Percentiles rank a stretch among this genome's conserved stretches.
phyloP scores from a whole-genome alignment of 2,329 filamentous ascomycete genomes.

The Cryphonectria nitschkei region DNA sequence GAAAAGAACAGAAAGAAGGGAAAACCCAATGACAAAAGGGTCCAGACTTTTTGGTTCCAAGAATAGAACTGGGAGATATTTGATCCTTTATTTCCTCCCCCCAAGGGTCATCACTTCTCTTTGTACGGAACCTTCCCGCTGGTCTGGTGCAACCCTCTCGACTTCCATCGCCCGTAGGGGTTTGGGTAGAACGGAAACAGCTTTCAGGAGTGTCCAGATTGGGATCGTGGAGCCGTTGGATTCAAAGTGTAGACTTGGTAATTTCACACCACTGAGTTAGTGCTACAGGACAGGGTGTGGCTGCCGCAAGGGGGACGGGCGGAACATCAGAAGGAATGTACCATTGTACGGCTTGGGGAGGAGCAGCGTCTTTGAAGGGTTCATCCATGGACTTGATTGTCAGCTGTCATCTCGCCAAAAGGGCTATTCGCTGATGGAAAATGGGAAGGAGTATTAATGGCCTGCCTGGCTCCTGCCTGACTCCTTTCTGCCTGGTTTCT shows the following conservation, averaged over 20 bases:
- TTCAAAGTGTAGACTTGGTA: not conserved
- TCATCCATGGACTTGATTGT: not conserved
- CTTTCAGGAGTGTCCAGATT: not conserved
- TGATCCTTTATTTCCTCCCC: no score
- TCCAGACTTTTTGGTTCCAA: not conserved
- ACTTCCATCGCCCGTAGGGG: not conserved
- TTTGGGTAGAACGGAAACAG: not conserved
- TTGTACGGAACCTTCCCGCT: not conserved
- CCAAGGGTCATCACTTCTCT: not conserved
- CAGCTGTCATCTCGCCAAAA: constrained; percentile 6
- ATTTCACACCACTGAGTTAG: not conserved
- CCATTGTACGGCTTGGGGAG: not conserved
- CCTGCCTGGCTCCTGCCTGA: not conserved
- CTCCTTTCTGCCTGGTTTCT: not conserved
- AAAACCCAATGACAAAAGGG: not conserved
- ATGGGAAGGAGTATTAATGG: not conserved
- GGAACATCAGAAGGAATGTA: not conserved
- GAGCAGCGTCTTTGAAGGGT: not conserved
- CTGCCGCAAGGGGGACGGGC: not conserved
- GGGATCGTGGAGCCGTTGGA: not conserved
- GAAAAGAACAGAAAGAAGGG: not conserved
- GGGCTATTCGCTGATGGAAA: not conserved
- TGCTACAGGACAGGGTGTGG: not conserved
- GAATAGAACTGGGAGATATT: not conserved
- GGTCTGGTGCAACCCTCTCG: not conserved